A percentile compares a stretch with the other conserved stretches of the same genome.
Conservation (phyloP, 257 asterid genomes). For the Lantana camara region DNA sequence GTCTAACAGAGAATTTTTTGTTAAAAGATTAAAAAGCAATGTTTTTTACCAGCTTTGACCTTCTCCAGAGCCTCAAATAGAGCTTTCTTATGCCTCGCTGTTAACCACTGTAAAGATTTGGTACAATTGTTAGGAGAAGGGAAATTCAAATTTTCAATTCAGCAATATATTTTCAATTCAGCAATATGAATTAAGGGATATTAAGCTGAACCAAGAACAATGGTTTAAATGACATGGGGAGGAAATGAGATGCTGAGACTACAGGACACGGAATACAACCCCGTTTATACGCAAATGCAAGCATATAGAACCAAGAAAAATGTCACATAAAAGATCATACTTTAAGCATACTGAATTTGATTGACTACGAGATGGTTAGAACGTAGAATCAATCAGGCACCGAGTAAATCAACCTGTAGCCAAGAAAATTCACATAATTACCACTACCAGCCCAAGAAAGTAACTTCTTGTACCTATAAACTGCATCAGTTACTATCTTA, state of each 20-base stretch:
- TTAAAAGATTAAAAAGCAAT: neutral
- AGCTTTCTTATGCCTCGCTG: conserved; percentile 79
- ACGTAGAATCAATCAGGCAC: neutral
- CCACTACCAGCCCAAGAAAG: neutral
- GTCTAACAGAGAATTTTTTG: neutral
- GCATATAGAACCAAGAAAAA: neutral
- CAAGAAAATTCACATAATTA: conserved; percentile 2
- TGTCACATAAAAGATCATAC: neutral
- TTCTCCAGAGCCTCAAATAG: conserved; percentile 90
- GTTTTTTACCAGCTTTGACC: conserved; percentile 73
- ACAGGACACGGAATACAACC: too few relatives aligned
- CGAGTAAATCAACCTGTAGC: neutral
- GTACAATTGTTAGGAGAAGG: conserved; percentile 11
- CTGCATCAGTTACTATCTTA: neutral
- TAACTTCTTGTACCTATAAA: neutral
- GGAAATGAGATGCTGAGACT: neutral
- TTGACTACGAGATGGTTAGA: neutral
- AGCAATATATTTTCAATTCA: neutral
- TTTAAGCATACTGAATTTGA: neutral
- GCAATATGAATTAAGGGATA: neutral
- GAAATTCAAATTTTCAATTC: neutral
- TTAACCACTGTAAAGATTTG: conserved; percentile 60
- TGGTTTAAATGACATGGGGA: conserved; percentile 14
- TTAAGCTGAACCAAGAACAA: neutral
- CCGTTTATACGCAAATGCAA: too few relatives aligned